Conservation (phyloP, 805 yeast genomes). For the Candida suzukii region DNA sequence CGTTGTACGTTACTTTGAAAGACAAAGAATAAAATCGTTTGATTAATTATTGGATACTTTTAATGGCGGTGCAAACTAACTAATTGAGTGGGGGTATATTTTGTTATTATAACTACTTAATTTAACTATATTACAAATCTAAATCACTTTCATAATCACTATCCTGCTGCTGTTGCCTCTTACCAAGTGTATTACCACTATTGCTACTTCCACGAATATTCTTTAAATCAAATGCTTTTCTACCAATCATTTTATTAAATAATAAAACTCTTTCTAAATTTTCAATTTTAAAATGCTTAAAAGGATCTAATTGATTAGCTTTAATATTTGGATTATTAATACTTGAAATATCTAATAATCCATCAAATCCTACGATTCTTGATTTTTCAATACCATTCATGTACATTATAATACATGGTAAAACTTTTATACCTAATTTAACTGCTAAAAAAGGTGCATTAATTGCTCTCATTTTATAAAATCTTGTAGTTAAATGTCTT, state of each 20-base stretch:
- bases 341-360: constrained; percentile 27
- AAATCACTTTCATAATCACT: constrained; percentile 32
- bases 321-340: constrained; percentile 18
- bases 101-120: too few species aligned
- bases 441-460: constrained; percentile 67
- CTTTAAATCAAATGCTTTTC: constrained; percentile 26
- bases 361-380: constrained; percentile 64
- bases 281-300: constrained; percentile 38
- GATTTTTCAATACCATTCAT: constrained; percentile 50
- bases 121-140: constrained; percentile 20
- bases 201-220: constrained; percentile 10
- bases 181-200: too few species aligned
- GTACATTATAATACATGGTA: constrained; percentile 67
- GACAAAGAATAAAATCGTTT: too few species aligned
- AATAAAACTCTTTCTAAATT: constrained; percentile 40
- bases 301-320: constrained; percentile 14
- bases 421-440: constrained; percentile 53
- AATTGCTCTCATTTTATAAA: constrained; percentile 50
- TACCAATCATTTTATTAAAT: constrained; percentile 24
- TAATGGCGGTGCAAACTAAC: too few species aligned
- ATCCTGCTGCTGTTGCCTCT: constrained; percentile 8
- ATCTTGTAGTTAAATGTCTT: constrained; percentile 48
- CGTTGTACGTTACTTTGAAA: too few species aligned
- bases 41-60: too few species aligned
- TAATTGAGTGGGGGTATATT: too few species aligned